Percentiles rank a stretch among this genome's conserved stretches.
These are phyloP conservation scores for Phyllachora maydis DNA, from an alignment of 2,329 filamentous ascomycete species.

Conservation along the genomic window DNA sequence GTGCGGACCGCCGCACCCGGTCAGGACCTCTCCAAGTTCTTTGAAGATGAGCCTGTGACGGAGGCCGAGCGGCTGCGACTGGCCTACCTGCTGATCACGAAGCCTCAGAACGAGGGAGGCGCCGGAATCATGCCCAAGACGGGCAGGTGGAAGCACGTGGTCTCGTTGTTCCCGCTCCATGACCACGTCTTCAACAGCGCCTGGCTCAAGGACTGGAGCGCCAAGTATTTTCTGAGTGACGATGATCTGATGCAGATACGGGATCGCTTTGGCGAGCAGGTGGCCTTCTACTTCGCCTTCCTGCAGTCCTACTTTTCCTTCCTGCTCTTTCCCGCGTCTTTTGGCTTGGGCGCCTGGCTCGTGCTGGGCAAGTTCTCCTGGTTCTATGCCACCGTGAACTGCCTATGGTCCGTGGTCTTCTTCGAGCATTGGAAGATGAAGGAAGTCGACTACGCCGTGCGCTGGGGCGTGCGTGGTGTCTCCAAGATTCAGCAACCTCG, in stretches of 20 bases:
- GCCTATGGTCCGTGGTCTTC: conserved; percentile 75
- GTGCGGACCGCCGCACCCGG: conserved; percentile 60
- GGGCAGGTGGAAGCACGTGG: conserved; percentile 53
- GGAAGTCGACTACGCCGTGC: conserved; percentile 65
- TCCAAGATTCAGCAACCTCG: conserved; percentile 62
- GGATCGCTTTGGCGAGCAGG: conserved; percentile 59
- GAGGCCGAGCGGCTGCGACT: conserved; percentile 78
- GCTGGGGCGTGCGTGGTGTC: conserved; percentile 77
- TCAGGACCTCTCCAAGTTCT: conserved; percentile 45
- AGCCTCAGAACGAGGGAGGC: conserved; percentile 52
- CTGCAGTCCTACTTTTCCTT: conserved; percentile 80
- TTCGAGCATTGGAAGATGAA: conserved; percentile 95
- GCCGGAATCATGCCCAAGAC: conserved; percentile 53
- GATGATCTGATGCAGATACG: conserved; percentile 54
- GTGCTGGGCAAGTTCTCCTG: conserved; percentile 72
- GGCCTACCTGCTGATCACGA: conserved; percentile 69
- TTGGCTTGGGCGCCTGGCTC: conserved; percentile 61
- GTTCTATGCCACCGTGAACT: conserved; percentile 57
- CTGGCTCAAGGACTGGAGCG: conserved; percentile 58
- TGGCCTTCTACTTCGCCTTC: conserved; percentile 93
- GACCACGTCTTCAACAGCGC: conserved; percentile 54
- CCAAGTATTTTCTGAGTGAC: conserved; percentile 45
- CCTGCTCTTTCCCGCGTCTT: conserved; percentile 58
- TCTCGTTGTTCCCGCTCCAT: conserved; percentile 60
- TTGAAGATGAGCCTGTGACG: conserved; percentile 56